A percentile compares a stretch with the other conserved stretches of the same genome.
These are phyloP conservation scores for Adansonia grandidieri DNA, from an alignment of 441 rosid genomes.

Conservation along the genomic window DNA sequence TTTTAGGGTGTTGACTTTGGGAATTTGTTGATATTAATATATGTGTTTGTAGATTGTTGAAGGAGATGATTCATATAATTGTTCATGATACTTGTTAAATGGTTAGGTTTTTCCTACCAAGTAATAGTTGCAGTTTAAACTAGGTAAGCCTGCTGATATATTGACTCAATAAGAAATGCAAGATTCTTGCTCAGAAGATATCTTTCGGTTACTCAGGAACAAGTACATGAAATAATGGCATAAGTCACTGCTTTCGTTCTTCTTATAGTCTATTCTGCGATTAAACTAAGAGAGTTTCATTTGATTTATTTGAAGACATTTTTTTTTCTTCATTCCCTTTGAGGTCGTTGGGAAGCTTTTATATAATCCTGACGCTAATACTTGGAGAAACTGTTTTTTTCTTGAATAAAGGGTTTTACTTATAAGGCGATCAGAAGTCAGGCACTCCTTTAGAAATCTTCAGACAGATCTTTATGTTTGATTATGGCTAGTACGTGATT, in stretches of 20 bases:
- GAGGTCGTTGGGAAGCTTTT: conserved; percentile 6
- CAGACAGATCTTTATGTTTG: neutral
- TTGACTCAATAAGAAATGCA: neutral
- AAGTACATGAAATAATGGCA: conserved; percentile 8
- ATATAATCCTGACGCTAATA: neutral
- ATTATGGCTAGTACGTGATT: neutral
- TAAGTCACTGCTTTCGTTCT: neutral
- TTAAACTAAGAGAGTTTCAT: neutral
- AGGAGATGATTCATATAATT: conserved; percentile 18
- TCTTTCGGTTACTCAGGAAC: neutral
- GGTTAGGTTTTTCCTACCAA: neutral
- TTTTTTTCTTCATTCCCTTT: neutral
- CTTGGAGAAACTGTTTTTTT: neutral
- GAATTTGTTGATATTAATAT: conserved; percentile 4
- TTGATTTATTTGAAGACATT: neutral
- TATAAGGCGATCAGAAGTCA: neutral
- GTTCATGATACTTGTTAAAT: neutral
- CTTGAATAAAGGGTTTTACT: neutral
- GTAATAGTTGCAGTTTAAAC: neutral
- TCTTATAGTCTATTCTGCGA: neutral
- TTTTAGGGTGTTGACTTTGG: conserved; percentile 18
- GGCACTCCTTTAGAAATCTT: neutral
- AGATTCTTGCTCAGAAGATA: conserved; percentile 9
- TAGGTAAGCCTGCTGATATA: neutral
- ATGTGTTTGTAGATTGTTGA: neutral